phyloP scores from a whole-genome alignment of 169 alveolate species.

The Cytauxzoon felis region DNA sequence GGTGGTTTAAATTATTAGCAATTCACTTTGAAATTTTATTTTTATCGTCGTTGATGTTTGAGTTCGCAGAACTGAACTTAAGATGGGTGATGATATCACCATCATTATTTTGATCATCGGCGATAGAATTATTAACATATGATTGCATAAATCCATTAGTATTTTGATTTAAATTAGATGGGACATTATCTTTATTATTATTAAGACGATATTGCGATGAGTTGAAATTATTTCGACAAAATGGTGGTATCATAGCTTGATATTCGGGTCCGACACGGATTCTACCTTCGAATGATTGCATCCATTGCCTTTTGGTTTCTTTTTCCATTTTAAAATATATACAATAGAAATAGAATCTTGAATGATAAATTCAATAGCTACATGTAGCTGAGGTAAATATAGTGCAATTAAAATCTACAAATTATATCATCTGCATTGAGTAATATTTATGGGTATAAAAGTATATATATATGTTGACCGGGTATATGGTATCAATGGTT shows the following conservation, averaged over 20 bases:
- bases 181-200: too few species aligned
- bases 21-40: too few species aligned
- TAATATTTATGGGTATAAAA: too few species aligned
- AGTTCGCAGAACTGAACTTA: background rate
- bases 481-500: too few species aligned
- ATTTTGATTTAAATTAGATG: background rate
- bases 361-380: too few species aligned
- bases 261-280: constrained; percentile 63
- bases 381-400: too few species aligned
- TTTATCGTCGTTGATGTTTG: background rate
- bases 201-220: constrained; percentile 15
- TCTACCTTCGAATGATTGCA: constrained; percentile 54
- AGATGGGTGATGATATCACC: constrained; percentile 2
- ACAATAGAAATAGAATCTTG: too few species aligned
- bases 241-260: constrained; percentile 68
- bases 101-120: constrained; percentile 9
- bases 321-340: constrained; percentile 8
- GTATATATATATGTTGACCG: too few species aligned
- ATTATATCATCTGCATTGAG: too few species aligned
- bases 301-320: constrained; percentile 52
- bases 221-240: constrained; percentile 7
- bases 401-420: too few species aligned
- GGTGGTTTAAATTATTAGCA: too few species aligned
- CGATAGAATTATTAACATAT: background rate
- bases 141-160: background rate